Base-by-base conservation (phyloP, 2,329 filamentous ascomycete genomes). In the Fusarium sp. region DNA sequence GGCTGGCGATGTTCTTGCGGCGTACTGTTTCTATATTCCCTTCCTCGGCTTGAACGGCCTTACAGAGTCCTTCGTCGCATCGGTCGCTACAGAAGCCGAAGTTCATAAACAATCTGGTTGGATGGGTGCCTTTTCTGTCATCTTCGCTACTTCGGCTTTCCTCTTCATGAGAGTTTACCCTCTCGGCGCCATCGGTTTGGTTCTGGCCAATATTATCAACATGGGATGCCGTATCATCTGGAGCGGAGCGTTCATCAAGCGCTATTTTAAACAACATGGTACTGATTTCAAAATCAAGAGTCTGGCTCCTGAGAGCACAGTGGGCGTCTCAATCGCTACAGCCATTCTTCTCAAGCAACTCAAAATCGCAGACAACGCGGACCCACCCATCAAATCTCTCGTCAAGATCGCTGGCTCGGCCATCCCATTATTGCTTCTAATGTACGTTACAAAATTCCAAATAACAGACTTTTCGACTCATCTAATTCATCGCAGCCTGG, bases 11-110 rank as follows among this genome's bases (percentile, higher is more conserved):
- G 90, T 96, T 5, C 85, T 99, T 9, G 89, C 90, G 0, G 87
- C 86, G 0, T 99, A 98, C 80, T 94, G 93, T 82, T 94, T 93
- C 79, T 98, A 97, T 81, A 93, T 99, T 63, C 96, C 96, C 1
- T 89, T 98, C 27, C 86, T 98, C 6, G 96, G 95, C 5, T 82
- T 97, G 74, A 99, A 99, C 76, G 96, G 96, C 54, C 88, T 98
- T 23, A 89, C 92, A 3, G 96, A 99, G 81, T 93, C 94, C 0
- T 98, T 99, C 74, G 94, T 98, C 18, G 91, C 94, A 1, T 93
- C 93, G 4, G 93, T 97, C 2, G 94, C 95, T 1, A 90, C 88
- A 0, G 87, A 93, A 68, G 80, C 85, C 6, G 87, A 98, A 71
- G 87, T 99, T 5, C 89, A 93, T 68, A 80, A 78, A 6, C 96